These are phyloP conservation scores for Metschnikowia lunata DNA, from an alignment of 805 yeast species.

Conservation along the genomic window DNA sequence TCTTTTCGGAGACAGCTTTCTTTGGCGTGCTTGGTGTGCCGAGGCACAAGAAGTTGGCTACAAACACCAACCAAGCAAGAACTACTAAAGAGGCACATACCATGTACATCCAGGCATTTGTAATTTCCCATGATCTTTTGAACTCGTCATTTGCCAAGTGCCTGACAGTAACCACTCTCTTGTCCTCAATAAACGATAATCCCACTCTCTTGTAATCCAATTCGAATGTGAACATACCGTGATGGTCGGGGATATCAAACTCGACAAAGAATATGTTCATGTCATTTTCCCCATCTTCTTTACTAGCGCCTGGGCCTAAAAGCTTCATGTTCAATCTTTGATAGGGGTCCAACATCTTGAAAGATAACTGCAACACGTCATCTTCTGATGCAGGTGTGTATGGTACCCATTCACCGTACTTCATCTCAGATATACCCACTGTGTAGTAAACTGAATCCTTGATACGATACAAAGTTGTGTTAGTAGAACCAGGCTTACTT, in stretches of 20 bases:
- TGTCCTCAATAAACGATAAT: slow-evolving; percentile 58
- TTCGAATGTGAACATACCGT: slow-evolving; percentile 89
- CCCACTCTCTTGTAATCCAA: slow-evolving; percentile 80
- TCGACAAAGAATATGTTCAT: slow-evolving; percentile 43
- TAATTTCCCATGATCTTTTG: slow-evolving; percentile 86
- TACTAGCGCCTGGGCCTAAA: slow-evolving; percentile 33
- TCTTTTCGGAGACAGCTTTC: slow-evolving; percentile 1
- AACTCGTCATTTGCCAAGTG: slow-evolving; percentile 95
- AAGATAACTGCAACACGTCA: slow-evolving; percentile 73
- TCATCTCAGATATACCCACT: slow-evolving; percentile 44
- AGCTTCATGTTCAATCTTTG: slow-evolving; percentile 66
- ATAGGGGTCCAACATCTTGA: slow-evolving; percentile 92
- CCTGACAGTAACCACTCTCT: slow-evolving; percentile 74
- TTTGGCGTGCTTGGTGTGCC: slow-evolving; percentile 15
- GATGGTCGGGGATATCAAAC: slow-evolving; percentile 87
- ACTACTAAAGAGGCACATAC: slow-evolving; percentile 67
- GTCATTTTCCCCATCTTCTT: slow-evolving; percentile 41
- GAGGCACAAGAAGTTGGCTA: slow-evolving; percentile 55
- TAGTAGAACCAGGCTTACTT: slow-evolving; percentile 36
- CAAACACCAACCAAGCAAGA: slow-evolving; percentile 71
- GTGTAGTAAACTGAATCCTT: slow-evolving; percentile 63
- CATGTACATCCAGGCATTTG: slow-evolving; percentile 90
- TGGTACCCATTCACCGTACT: slow-evolving; percentile 63
- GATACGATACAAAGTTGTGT: slow-evolving; percentile 55
- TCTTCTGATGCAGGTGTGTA: slow-evolving; percentile 35